phyloP scores from a whole-genome alignment of 2,329 filamentous ascomycete species.

The Pseudophaeomoniella oleicola region DNA sequence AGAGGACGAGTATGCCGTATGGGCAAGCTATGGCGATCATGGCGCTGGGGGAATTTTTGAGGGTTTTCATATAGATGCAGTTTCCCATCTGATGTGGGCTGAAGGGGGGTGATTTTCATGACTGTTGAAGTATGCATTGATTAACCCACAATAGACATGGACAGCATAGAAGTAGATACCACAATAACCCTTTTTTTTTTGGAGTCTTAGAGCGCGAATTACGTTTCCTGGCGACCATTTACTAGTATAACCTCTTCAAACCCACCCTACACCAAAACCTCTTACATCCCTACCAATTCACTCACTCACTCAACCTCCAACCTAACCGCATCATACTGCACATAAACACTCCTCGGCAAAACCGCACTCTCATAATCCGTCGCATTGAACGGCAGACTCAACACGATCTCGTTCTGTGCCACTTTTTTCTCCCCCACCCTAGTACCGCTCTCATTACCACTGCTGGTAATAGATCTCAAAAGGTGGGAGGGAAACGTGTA shows the following conservation, averaged over 20 bases:
- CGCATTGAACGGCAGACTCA: conserved; percentile 1
- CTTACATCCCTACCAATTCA: neutral
- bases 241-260: too few relatives aligned
- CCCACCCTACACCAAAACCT: neutral
- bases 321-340: conserved; percentile 2
- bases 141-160: too few relatives aligned
- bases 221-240: too few relatives aligned
- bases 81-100: neutral
- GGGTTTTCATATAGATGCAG: conserved; percentile 34
- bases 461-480: too few relatives aligned
- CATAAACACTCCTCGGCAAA: conserved; percentile 2
- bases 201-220: too few relatives aligned
- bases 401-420: neutral
- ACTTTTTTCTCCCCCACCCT: too few relatives aligned
- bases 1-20: conserved; percentile 68
- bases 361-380: conserved; percentile 2
- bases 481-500: neutral
- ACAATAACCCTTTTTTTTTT: too few relatives aligned
- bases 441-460: too few relatives aligned
- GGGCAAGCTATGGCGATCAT: conserved; percentile 78
- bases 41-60: conserved; percentile 59
- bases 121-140: too few relatives aligned
- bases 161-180: too few relatives aligned
- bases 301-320: conserved; percentile 1
- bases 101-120: too few relatives aligned